These are phyloP conservation scores for Xylaria nigripes DNA, from an alignment of 495 filamentous ascomycete species.

Conservation along the genomic window DNA sequence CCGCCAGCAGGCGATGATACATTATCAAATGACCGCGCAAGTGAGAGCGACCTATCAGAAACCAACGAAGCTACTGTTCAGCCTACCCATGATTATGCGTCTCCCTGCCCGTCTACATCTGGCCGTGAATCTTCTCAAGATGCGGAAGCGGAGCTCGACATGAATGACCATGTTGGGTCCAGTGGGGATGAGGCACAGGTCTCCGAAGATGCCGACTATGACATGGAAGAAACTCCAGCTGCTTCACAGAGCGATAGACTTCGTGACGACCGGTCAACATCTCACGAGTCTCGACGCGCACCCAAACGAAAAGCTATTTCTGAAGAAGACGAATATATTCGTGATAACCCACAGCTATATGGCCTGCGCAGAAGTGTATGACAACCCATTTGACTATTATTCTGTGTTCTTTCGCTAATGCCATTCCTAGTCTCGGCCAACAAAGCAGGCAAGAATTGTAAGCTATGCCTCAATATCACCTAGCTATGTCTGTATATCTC, in stretches of 20 bases:
- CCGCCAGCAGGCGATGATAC: constrained; percentile 18
- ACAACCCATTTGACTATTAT: constrained; percentile 8
- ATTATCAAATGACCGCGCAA: constrained; percentile 26
- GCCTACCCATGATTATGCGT: constrained; percentile 7
- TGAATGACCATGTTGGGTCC: constrained; percentile 29
- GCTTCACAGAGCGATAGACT: constrained; percentile 38
- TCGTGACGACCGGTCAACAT: constrained; percentile 55
- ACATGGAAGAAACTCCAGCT: constrained; percentile 55
- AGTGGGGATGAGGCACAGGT: constrained; percentile 55
- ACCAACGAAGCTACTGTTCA: constrained; percentile 27
- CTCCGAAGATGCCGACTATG: constrained; percentile 74
- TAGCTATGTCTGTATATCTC: not conserved
- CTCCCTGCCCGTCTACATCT: constrained; percentile 30
- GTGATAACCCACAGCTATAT: constrained; percentile 91
- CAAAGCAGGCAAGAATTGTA: constrained; percentile 44
- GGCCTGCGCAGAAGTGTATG: constrained; percentile 85
- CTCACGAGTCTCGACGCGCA: constrained; percentile 53
- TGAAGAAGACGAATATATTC: constrained; percentile 73
- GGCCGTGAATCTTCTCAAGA: constrained; percentile 50
- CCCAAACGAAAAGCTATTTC: constrained; percentile 67
- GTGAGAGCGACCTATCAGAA: constrained; percentile 43
- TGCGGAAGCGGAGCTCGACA: constrained; percentile 59
- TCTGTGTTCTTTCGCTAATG: constrained; percentile 26
- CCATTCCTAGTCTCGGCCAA: constrained; percentile 39
- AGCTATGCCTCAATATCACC: constrained; percentile 15